Base-by-base conservation (phyloP, 805 yeast species). In the Cyberlindnera sargentensis region DNA sequence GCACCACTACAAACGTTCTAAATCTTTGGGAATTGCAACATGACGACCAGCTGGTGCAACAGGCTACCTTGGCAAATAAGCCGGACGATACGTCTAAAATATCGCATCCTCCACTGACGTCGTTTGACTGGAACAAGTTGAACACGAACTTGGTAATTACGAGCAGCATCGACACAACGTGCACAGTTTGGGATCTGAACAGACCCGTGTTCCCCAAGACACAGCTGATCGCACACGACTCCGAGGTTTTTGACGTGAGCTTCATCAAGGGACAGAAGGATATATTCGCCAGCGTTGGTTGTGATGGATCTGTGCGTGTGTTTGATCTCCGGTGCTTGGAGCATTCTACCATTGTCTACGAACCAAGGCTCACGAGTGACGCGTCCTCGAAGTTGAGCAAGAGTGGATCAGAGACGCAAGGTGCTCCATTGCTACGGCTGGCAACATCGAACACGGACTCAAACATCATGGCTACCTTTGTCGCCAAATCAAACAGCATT, bases 191-290 rank as follows among this genome's bases (percentile, higher is more conserved):
- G 98, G 98, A 93, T 64, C 62, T 89, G 30, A 64, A 70, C 25
- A 75, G 81, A 24, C 65, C 70, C 37, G 80, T 76, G 3, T 67
- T 72, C 4, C 95, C 95, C 11, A 85, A 84, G 58, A 91, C 98
- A 1, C 97, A 93, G 65, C 70, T 93, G 39, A 93, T 93, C 50
- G 98, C 99, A 0, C 99, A 93, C 63, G 99, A 93, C 61, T 79
- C 83, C 50, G 97, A 89, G 62, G 99, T 93, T 4, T 87, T 78
- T 61, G 99, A 93, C 61, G 98, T 90, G 29, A 77, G 84, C 49
- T 93, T 89, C 61, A 66, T 90, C 40, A 78, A 83, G 40, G 80
- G 81, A 15, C 77, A 85, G 31, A 78, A 83, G 37, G 75, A 84
- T 56, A 73, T 90, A 27, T 93, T 93, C 64, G 86, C 95, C 39